phyloP scores from a whole-genome alignment of 2,329 filamentous ascomycete species.

The Alternaria atra region DNA sequence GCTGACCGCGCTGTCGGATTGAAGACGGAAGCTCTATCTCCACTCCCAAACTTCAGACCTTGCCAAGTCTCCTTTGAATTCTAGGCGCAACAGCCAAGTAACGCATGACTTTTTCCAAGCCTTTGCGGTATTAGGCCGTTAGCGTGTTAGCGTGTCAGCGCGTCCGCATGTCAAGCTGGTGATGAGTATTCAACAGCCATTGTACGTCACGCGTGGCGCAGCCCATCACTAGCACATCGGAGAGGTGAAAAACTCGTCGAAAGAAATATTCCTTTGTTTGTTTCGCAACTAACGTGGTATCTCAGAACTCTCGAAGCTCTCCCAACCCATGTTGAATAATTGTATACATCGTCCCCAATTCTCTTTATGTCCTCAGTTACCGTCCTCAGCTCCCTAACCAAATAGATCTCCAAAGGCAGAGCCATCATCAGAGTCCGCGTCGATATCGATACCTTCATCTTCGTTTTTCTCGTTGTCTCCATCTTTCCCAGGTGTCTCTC shows the following conservation, averaged over 20 bases:
- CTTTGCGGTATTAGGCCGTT: too few relatives aligned
- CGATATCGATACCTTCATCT: conserved; percentile 16
- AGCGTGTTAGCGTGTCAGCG: not conserved
- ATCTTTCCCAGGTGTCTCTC: not conserved
- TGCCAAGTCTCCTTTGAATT: not conserved
- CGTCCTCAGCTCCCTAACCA: rapidly evolving
- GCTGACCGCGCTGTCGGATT: not conserved
- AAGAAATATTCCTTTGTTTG: not conserved
- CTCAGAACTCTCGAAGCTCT: not conserved
- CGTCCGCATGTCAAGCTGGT: not conserved
- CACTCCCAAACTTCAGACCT: not conserved
- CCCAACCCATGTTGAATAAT: not conserved
- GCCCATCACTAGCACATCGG: not conserved
- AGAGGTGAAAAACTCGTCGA: not conserved
- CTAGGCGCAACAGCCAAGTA: not conserved
- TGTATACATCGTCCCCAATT: rapidly evolving
- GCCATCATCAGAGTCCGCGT: conserved; percentile 12
- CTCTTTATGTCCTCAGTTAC: rapidly evolving
- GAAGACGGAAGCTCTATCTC: not conserved
- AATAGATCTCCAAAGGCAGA: conserved; percentile 2
- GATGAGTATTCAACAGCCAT: not conserved
- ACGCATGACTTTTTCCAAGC: not conserved
- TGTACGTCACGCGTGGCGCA: not conserved
- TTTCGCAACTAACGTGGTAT: not conserved
- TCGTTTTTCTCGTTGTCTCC: conserved; percentile 8